Conservation (phyloP, 306 rosid species). For the Vigna mungo region DNA sequence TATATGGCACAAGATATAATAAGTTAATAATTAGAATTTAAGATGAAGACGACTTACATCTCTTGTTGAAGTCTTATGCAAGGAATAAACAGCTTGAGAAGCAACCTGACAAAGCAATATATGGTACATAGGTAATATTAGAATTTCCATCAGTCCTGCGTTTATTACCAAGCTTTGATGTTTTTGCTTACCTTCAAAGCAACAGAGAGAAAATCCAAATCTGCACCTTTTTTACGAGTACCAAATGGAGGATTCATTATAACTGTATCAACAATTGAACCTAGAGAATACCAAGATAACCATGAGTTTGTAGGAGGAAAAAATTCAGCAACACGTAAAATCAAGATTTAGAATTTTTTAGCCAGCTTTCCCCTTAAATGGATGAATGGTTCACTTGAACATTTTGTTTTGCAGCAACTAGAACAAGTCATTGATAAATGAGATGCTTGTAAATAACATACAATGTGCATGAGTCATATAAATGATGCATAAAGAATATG, state of each 20-base stretch:
- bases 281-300: slow-evolving; percentile 49
- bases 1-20: neutral
- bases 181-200: slow-evolving; percentile 74
- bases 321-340: slow-evolving; percentile 10
- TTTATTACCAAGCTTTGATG: slow-evolving; percentile 11
- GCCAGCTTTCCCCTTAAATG: slow-evolving; percentile 15
- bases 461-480: neutral
- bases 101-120: slow-evolving; percentile 65
- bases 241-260: slow-evolving; percentile 98
- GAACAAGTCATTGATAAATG: neutral
- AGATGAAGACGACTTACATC: slow-evolving; percentile 64
- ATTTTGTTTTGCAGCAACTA: slow-evolving; percentile 15
- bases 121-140: slow-evolving; percentile 30
- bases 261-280: slow-evolving; percentile 79
- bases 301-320: slow-evolving; percentile 29
- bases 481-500: slow-evolving; percentile 11
- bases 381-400: neutral
- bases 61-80: slow-evolving; percentile 93
- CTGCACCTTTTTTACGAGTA: slow-evolving; percentile 85
- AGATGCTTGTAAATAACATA: slow-evolving; percentile 16
- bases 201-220: slow-evolving; percentile 78
- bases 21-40: slow-evolving; percentile 33
- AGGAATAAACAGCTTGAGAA: slow-evolving; percentile 90
- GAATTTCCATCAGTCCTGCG: slow-evolving; percentile 26
- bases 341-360: neutral